phyloP scores from a whole-genome alignment of 345 rosid species.

The Acer campestre region DNA sequence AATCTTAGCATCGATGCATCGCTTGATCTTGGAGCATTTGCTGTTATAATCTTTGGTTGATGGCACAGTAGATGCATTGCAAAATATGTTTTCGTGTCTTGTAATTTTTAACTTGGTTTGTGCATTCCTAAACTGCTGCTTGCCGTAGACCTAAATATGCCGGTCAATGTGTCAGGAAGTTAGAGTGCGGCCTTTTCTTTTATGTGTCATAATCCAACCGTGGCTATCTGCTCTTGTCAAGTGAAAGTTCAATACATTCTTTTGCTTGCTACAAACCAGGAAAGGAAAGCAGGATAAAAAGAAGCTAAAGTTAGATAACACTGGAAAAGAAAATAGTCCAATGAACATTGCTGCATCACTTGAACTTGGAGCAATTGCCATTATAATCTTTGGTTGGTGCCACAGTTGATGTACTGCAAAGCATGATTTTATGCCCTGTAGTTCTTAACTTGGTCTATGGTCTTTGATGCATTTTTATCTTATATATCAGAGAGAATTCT shows the following conservation, averaged over 20 bases:
- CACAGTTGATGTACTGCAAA: background rate
- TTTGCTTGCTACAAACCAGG: background rate
- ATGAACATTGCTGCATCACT: background rate
- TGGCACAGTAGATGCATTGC: background rate
- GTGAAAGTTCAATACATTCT: background rate
- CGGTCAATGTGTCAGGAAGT: background rate
- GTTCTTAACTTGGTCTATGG: background rate
- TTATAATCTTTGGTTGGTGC: background rate
- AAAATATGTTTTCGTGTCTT: background rate
- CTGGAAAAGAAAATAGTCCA: background rate
- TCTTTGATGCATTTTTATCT: background rate
- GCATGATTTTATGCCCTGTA: background rate
- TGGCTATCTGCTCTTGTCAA: background rate
- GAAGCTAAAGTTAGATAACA: background rate
- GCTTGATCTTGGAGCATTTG: constrained; percentile 2
- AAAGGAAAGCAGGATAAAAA: background rate
- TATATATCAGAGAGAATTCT: background rate
- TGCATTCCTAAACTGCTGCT: background rate
- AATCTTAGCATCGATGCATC: background rate
- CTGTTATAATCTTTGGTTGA: background rate
- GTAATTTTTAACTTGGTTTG: background rate
- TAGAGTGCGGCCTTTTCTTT: background rate
- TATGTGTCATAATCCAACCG: background rate
- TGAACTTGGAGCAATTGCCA: background rate
- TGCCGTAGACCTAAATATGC: background rate